phyloP scores from a whole-genome alignment of 179 eudicot genomes.

The Beta lomatogona region DNA sequence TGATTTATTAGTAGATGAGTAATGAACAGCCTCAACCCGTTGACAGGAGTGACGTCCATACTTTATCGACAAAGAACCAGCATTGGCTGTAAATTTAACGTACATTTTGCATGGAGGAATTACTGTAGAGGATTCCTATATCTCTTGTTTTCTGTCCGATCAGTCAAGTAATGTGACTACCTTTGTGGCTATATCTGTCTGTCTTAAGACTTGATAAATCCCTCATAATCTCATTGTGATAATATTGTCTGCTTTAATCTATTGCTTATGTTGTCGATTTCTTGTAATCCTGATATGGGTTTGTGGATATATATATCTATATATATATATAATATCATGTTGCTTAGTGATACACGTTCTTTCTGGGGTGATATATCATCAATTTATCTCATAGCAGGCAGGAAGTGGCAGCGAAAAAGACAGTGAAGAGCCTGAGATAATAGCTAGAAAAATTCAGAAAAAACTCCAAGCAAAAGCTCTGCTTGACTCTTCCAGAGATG shows the following conservation, averaged over 20 bases:
- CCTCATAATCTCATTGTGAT: background rate
- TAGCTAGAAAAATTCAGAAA: constrained; percentile 63
- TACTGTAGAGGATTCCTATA: background rate
- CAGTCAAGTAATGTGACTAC: background rate
- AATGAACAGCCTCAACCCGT: background rate
- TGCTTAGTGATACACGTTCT: constrained; percentile 4
- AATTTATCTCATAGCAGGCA: constrained; percentile 43
- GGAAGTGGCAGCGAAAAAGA: constrained; percentile 80
- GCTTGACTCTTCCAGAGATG: constrained; percentile 36
- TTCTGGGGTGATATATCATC: background rate
- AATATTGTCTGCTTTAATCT: background rate
- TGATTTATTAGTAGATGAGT: background rate
- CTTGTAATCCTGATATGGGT: background rate
- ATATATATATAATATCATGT: background rate
- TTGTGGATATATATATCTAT: too few relatives aligned
- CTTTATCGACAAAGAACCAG: background rate
- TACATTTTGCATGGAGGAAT: background rate
- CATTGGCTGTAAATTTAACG: background rate
- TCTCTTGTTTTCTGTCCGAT: constrained; percentile 9
- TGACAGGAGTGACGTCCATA: background rate
- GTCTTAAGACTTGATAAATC: background rate
- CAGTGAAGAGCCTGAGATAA: constrained; percentile 48
- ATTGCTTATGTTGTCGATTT: background rate
- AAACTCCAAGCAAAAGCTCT: constrained; percentile 47
- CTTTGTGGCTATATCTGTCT: background rate